These are phyloP conservation scores for Amanita molliuscula DNA, from an alignment of 768 basidiomycete genomes.

Conservation along the genomic window DNA sequence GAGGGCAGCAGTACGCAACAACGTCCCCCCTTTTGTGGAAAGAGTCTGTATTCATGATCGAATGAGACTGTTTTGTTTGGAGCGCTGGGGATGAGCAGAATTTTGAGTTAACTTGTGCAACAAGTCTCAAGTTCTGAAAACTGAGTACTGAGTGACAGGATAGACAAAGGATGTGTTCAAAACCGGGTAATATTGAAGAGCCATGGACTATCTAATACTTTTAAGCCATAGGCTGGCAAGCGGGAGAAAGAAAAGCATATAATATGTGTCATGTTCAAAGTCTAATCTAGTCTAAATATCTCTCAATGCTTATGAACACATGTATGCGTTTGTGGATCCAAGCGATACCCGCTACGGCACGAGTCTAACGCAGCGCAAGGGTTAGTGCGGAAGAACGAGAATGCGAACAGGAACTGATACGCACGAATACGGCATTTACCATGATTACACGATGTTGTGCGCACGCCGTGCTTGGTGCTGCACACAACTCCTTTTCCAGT, in stretches of 20 bases:
- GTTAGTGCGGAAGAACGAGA: not conserved
- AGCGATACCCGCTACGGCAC: not conserved
- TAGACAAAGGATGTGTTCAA: too few relatives aligned
- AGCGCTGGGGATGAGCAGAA: too few relatives aligned
- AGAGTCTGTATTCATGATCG: too few relatives aligned
- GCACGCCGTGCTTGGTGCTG: conserved; percentile 10
- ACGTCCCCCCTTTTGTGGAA: too few relatives aligned
- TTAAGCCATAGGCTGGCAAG: not conserved
- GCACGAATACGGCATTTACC: conserved; percentile 12
- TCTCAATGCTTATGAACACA: not conserved
- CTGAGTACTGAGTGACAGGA: too few relatives aligned
- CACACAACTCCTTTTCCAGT: conserved; percentile 11
- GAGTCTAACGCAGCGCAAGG: not conserved
- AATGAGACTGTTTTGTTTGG: too few relatives aligned
- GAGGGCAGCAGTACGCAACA: too few relatives aligned
- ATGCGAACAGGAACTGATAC: not conserved
- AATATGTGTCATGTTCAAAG: not conserved
- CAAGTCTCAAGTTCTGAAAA: too few relatives aligned
- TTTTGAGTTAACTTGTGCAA: too few relatives aligned
- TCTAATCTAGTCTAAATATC: not conserved
- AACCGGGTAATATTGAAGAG: too few relatives aligned
- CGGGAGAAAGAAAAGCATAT: not conserved
- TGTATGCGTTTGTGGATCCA: not conserved
- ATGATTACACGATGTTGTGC: conserved; percentile 9
- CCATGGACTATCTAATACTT: conserved; percentile 3